A percentile compares a stretch with the other conserved stretches of the same genome.
These are phyloP conservation scores for Kwoniella shandongensis DNA, from an alignment of 768 basidiomycete genomes.

Conservation along the genomic window DNA sequence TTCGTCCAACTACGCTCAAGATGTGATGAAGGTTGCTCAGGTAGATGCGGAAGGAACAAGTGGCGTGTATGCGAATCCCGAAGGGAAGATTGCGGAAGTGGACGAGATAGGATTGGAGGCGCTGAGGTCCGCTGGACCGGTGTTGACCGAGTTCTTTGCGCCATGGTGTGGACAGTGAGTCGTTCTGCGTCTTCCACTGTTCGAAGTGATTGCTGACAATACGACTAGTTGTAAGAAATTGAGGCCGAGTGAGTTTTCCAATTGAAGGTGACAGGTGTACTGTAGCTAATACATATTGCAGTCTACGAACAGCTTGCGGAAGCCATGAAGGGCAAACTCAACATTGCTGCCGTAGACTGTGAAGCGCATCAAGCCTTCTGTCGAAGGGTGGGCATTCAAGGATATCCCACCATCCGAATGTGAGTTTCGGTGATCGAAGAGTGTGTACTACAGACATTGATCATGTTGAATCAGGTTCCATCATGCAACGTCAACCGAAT, in stretches of 20 bases:
- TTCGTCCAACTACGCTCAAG: slow-evolving; percentile 34
- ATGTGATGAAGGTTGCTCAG: neutral
- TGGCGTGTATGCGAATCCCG: slow-evolving; percentile 51
- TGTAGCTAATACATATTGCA: slow-evolving; percentile 31
- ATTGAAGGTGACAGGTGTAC: too few relatives aligned
- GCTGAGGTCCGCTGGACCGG: slow-evolving; percentile 57
- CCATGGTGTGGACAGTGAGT: slow-evolving; percentile 87
- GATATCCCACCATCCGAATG: slow-evolving; percentile 81
- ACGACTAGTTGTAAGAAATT: slow-evolving; percentile 75
- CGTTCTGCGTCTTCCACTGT: neutral
- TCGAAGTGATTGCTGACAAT: slow-evolving; percentile 15
- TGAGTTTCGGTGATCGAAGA: slow-evolving; percentile 54
- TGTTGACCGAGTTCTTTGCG: slow-evolving; percentile 80
- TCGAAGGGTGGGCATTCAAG: slow-evolving; percentile 64
- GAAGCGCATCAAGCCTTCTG: slow-evolving; percentile 73
- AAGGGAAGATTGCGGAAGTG: slow-evolving; percentile 56
- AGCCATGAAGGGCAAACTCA: slow-evolving; percentile 68
- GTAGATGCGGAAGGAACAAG: slow-evolving; percentile 7
- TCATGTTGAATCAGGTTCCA: slow-evolving; percentile 49
- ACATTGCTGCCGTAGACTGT: slow-evolving; percentile 84
- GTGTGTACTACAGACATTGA: neutral
- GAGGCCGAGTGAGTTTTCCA: slow-evolving; percentile 59
- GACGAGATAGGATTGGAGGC: slow-evolving; percentile 45
- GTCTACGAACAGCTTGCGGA: slow-evolving; percentile 74
- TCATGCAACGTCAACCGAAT: slow-evolving; percentile 67